Percentiles rank a stretch among this genome's conserved stretches.
Evolutionary conservation across 2,329 filamentous ascomycete species (phyloP).

Genomic region (Colletotrichum viniferum): DNA sequence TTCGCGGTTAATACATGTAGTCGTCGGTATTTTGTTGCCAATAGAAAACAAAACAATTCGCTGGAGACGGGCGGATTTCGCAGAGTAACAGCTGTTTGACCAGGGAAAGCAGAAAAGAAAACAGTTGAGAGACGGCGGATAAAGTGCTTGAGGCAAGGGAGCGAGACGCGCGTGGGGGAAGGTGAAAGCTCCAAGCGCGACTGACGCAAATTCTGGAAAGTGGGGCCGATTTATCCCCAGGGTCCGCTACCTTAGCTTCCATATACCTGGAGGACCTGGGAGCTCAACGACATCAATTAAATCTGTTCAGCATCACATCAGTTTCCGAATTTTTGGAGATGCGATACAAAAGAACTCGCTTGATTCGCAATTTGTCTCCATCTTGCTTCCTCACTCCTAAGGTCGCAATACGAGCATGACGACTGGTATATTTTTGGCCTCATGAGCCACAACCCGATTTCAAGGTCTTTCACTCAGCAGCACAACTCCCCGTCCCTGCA

Average conservation of each 20-base stretch:
- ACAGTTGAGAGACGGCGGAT: neutral
- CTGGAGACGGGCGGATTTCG: neutral
- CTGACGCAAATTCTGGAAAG: constrained; percentile 18
- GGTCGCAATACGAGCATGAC: neutral
- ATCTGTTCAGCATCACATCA: neutral
- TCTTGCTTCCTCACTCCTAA: neutral
- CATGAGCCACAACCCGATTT: neutral
- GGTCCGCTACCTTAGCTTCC: neutral
- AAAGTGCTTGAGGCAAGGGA: neutral
- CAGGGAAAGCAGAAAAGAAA: neutral
- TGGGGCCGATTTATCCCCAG: constrained; percentile 5
- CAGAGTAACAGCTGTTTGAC: neutral
- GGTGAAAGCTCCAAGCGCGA: constrained; percentile 17
- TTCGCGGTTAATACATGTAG: neutral
- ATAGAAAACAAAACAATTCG: neutral
- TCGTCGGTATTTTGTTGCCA: neutral
- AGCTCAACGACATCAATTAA: neutral
- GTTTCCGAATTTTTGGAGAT: neutral
- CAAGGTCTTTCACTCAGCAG: neutral
- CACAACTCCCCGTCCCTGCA: neutral
- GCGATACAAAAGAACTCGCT: neutral
- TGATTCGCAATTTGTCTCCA: neutral
- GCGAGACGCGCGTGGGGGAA: constrained; percentile 2
- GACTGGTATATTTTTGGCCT: neutral
- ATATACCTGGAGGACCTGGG: neutral